Percentiles rank a stretch among this genome's conserved stretches.
Evolutionary conservation across 495 filamentous ascomycete genomes (phyloP).

Genomic region (Aspergillus sclerotioniger): DNA sequence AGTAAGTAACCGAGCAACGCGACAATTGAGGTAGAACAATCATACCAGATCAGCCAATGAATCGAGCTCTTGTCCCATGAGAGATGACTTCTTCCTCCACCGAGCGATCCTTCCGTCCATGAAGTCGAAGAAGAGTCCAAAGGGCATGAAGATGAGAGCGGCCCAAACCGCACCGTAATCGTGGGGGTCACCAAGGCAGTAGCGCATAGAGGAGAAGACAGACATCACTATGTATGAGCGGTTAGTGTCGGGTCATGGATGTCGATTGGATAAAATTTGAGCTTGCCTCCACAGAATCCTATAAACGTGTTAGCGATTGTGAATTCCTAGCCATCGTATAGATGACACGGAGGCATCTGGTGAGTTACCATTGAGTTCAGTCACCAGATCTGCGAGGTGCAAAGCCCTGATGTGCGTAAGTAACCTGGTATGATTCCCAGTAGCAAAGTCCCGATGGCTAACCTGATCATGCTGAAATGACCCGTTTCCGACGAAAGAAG

Average conservation of each 20-base stretch:
- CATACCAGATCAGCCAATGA: constrained; percentile 93
- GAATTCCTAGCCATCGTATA: not conserved
- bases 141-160: constrained; percentile 84
- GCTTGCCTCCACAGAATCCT: constrained; percentile 57
- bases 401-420: constrained; percentile 59
- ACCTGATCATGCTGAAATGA: constrained; percentile 77
- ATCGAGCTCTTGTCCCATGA: constrained; percentile 98
- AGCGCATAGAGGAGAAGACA: constrained; percentile 92
- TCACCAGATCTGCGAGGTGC: constrained; percentile 93
- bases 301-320: constrained; percentile 17
- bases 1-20: constrained; percentile 6
- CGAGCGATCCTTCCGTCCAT: constrained; percentile 96
- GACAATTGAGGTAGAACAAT: not conserved
- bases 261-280: constrained; percentile 2
- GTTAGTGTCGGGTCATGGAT: constrained; percentile 24
- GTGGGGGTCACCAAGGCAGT: constrained; percentile 74
- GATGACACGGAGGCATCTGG: not conserved
- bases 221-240: constrained; percentile 65
- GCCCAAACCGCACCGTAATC: constrained; percentile 67
- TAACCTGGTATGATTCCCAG: constrained; percentile 7
- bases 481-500: constrained; percentile 73
- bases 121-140: constrained; percentile 97
- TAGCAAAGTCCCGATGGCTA: constrained; percentile 19
- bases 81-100: constrained; percentile 90
- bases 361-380: constrained; percentile 81